Evolutionary conservation across 768 basidiomycete genomes (phyloP), one percentile per base, ranked within the genome.

Genomic region (Leccinum broughii): DNA sequence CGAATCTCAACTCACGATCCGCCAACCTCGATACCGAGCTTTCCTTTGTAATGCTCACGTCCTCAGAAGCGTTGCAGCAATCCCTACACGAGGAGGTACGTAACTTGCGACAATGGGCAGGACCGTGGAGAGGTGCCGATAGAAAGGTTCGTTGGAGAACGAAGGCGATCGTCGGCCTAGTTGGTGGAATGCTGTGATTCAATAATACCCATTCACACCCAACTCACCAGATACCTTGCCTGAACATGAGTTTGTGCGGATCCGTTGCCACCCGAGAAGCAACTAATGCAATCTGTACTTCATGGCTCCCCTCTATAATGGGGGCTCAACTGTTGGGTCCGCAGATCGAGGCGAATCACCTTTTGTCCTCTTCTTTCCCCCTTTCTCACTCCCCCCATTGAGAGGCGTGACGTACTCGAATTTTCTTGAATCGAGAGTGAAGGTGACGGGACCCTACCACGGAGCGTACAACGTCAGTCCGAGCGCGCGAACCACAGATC

Each of bases 1-100:
- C 95, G 4, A 98, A 98, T 72, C 83, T 98, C 54, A 95, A 95
- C 69, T 90, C 93, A 3, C 88, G 95, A 4, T 95, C 94, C 2
- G 84, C 93, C 1, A 85, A 92, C 64, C 85, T 98, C 41, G 95
- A 97, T 72, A 93, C 92, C 9, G 95, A 97, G 67, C 80, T 97
- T 34, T 95, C 93, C 0, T 92, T 97, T 72, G 70, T 95, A 51
- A 85, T 97, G 81, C 70, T 88, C 52, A 83, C 92, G 11, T 85
- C 87, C 22, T 86, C 87, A 3, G 71, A 77, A 7, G 57, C 71
- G 1, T 68, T 92, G 44, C 81, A 81, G 32, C 70, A 70, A 49
- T 76, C 78, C 53, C 77, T 92, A 3, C 77, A 77, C 1, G 77
- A 78, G 1, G 90, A 91, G 64, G 74, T 89, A 8, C 69, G 78